phyloP scores from a whole-genome alignment of 768 basidiomycete genomes.

The Calocybe cyanea region DNA sequence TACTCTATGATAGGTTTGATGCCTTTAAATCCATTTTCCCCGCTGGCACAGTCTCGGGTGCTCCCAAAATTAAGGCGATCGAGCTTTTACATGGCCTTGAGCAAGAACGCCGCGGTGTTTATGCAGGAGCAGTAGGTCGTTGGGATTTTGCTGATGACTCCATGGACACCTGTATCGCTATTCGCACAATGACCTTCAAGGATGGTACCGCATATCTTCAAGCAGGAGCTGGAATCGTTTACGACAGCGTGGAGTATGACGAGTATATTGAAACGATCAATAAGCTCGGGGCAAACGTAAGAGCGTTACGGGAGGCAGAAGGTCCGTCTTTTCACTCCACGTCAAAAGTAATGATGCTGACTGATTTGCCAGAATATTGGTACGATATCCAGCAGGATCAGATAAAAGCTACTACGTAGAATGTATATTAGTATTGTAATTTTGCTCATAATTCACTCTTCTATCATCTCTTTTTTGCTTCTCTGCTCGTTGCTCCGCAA shows the following conservation, averaged over 20 bases:
- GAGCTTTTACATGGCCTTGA: slow-evolving; percentile 88
- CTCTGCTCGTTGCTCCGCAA: slow-evolving; percentile 32
- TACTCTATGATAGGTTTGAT: slow-evolving; percentile 65
- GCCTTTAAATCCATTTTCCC: slow-evolving; percentile 99
- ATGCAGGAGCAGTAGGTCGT: slow-evolving; percentile 96
- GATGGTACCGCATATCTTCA: slow-evolving; percentile 88
- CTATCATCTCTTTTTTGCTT: slow-evolving; percentile 14
- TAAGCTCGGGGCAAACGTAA: slow-evolving; percentile 84
- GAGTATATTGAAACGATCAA: slow-evolving; percentile 96
- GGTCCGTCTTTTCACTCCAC: slow-evolving; percentile 43
- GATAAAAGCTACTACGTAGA: slow-evolving; percentile 15
- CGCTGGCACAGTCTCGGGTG: slow-evolving; percentile 97
- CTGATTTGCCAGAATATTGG: slow-evolving; percentile 56
- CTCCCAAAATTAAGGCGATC: slow-evolving; percentile 98
- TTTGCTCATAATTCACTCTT: slow-evolving; percentile 9
- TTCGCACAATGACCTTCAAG: slow-evolving; percentile 97
- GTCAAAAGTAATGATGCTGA: slow-evolving; percentile 14
- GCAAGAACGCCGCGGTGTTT: slow-evolving; percentile 86
- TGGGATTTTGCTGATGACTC: slow-evolving; percentile 94
- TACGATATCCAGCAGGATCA: slow-evolving; percentile 48
- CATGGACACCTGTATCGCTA: slow-evolving; percentile 99
- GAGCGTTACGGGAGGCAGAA: slow-evolving; percentile 85
- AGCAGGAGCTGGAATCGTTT: slow-evolving; percentile 96
- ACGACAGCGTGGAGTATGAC: slow-evolving; percentile 96
- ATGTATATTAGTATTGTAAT: slow-evolving; percentile 10